Evolutionary conservation across 2,329 filamentous ascomycete species (phyloP).

Genomic region (Bimuria novae-zelandiae): DNA sequence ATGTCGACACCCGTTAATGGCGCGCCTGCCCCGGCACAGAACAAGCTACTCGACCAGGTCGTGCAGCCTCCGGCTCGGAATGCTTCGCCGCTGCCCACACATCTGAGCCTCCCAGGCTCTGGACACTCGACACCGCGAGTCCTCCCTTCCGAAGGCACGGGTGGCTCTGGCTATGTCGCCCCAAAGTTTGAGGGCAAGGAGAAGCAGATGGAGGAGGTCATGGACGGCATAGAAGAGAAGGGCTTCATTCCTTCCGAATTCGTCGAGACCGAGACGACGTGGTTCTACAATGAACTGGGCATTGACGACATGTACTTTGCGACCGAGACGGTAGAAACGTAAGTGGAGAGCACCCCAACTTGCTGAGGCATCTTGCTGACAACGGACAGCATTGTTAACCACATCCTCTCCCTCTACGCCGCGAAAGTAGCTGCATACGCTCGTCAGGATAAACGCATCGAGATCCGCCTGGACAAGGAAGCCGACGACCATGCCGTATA

Average conservation of each 20-base stretch:
- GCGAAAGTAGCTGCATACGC: conserved; percentile 95
- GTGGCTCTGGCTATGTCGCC: conserved; percentile 85
- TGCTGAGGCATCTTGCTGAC: conserved; percentile 16
- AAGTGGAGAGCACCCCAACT: conserved; percentile 16
- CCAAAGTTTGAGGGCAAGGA: conserved; percentile 92
- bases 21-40: conserved; percentile 39
- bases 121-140: conserved; percentile 64
- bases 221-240: conserved; percentile 75
- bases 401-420: conserved; percentile 94
- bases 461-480: conserved; percentile 96
- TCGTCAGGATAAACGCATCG: conserved; percentile 88
- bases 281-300: conserved; percentile 97
- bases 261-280: conserved; percentile 82
- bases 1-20: conserved; percentile 43
- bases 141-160: conserved; percentile 79
- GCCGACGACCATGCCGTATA: conserved; percentile 94
- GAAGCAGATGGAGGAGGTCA: conserved; percentile 85
- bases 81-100: conserved; percentile 86
- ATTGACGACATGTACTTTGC: conserved; percentile 99
- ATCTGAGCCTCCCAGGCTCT: conserved; percentile 72
- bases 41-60: conserved; percentile 63
- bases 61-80: conserved; percentile 62
- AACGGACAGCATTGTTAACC: conserved; percentile 71
- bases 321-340: conserved; percentile 79
- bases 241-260: conserved; percentile 86